Evolutionary conservation across 2,329 filamentous ascomycete species (phyloP).

Genomic region (Ceratocystis papillata): DNA sequence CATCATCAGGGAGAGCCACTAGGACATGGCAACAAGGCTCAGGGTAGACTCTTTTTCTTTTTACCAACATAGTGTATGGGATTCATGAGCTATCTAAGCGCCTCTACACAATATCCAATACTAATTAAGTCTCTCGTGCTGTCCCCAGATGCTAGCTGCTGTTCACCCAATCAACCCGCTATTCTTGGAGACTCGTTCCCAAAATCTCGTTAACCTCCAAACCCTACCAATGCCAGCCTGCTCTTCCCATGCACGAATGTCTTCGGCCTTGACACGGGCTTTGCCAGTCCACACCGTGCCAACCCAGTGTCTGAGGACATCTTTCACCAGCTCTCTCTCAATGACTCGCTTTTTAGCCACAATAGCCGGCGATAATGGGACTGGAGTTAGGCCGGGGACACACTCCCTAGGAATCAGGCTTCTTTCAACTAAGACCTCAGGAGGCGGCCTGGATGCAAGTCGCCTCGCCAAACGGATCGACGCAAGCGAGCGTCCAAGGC

Average conservation of each 20-base stretch:
- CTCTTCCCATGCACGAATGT: conserved; percentile 40
- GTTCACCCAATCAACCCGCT: not conserved
- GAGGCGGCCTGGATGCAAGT: conserved; percentile 48
- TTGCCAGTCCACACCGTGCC: conserved; percentile 47
- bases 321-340: conserved; percentile 57
- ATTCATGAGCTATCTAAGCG: too few species aligned
- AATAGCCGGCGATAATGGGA: conserved; percentile 46
- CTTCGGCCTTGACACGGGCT: conserved; percentile 41
- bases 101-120: not conserved
- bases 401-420: conserved; percentile 57
- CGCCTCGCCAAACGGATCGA: conserved; percentile 54
- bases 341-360: conserved; percentile 53
- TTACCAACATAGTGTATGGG: too few species aligned
- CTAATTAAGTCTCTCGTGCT: too few species aligned
- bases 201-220: conserved; percentile 52
- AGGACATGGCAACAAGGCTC: too few species aligned
- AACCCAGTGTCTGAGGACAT: conserved; percentile 54
- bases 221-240: conserved; percentile 45
- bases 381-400: conserved; percentile 37
- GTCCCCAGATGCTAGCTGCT: not conserved
- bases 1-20: not conserved
- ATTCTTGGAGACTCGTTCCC: conserved; percentile 44
- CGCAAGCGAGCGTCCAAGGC: conserved; percentile 52
- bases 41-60: too few species aligned
- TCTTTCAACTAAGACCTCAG: conserved; percentile 49